phyloP scores from a whole-genome alignment of 2,329 filamentous ascomycete genomes.

The Phaeosphaeriaceae sp. region DNA sequence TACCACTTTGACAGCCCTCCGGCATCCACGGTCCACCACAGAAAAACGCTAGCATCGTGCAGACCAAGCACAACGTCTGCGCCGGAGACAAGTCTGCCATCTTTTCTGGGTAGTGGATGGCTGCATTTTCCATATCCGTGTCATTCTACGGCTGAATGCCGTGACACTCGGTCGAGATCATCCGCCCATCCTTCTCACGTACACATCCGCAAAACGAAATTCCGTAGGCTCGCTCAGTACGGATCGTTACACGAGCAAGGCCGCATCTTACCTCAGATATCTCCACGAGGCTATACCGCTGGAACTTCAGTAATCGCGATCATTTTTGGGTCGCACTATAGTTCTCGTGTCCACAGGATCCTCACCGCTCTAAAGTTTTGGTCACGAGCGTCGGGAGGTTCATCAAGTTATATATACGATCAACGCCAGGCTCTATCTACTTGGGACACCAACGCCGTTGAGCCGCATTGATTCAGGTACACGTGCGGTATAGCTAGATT shows the following conservation, averaged over 20 bases:
- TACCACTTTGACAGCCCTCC: constrained; percentile 7
- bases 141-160: constrained; percentile 4
- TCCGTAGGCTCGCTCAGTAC: constrained; percentile 8
- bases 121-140: neutral
- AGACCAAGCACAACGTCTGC: constrained; percentile 7
- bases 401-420: constrained; percentile 12
- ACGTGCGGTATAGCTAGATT: constrained; percentile 18
- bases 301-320: constrained; percentile 6
- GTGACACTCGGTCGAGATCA: constrained; percentile 11
- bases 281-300: constrained; percentile 1
- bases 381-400: constrained; percentile 9
- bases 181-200: constrained; percentile 2
- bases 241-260: constrained; percentile 8
- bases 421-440: constrained; percentile 14
- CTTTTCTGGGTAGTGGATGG: neutral
- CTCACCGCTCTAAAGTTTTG: constrained; percentile 14
- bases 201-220: neutral
- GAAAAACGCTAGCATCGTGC: constrained; percentile 6
- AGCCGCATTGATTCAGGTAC: constrained; percentile 14
- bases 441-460: constrained; percentile 11
- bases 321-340: constrained; percentile 9
- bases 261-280: constrained; percentile 16
- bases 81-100: neutral
- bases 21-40: constrained; percentile 1
- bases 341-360: constrained; percentile 14